Evolutionary conservation across 345 rosid genomes (phyloP).

Genomic region (Camelina hispida): DNA sequence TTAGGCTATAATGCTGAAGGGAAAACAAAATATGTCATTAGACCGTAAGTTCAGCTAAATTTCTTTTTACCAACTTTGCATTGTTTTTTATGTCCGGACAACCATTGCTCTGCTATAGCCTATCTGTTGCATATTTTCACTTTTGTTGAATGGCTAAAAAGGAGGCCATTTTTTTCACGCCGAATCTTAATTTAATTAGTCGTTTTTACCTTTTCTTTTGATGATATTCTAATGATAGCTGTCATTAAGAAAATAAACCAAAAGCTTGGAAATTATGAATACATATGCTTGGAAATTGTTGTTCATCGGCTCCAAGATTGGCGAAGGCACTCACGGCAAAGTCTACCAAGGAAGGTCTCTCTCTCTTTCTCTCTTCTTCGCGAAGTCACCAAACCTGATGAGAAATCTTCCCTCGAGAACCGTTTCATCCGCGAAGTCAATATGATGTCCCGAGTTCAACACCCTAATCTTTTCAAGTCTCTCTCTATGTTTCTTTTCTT

Average conservation of each 20-base stretch:
- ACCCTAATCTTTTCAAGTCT: no score
- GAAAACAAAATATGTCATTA: constrained; percentile 80
- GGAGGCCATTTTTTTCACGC: neutral
- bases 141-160: neutral
- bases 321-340: no score
- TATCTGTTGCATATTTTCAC: constrained; percentile 8
- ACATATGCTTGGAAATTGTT: constrained; percentile 16
- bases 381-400: no score
- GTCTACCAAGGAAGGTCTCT: no score
- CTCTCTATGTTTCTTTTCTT: no score
- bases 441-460: no score
- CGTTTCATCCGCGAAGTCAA: no score
- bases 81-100: constrained; percentile 2
- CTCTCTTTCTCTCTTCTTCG: no score
- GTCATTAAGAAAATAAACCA: neutral
- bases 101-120: constrained; percentile 16
- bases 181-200: neutral
- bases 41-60: constrained; percentile 73
- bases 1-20: constrained; percentile 79
- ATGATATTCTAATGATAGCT: constrained; percentile 17
- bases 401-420: no score
- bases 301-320: no score
- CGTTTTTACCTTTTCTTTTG: neutral
- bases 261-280: neutral
- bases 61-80: constrained; percentile 18